Conservation (phyloP, 2,329 filamentous ascomycete species). For the Fusarium mangiferae region DNA sequence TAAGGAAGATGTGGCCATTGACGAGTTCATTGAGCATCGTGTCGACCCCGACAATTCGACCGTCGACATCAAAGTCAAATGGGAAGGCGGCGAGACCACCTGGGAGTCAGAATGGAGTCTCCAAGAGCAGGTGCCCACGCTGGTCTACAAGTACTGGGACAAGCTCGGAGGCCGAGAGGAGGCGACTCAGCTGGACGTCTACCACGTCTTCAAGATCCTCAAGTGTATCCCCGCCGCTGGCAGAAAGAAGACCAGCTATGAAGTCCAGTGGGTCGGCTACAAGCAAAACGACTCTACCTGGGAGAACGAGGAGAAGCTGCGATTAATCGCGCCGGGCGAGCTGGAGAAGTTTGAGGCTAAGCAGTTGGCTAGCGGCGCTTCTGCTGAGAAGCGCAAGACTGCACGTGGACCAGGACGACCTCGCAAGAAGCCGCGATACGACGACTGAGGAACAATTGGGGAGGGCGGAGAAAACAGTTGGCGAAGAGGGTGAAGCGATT, state of each 20-base stretch:
- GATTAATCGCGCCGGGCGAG: conserved; percentile 38
- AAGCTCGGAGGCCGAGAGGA: conserved; percentile 37
- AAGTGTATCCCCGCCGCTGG: conserved; percentile 32
- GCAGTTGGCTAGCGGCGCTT: conserved; percentile 20
- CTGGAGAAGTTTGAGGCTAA: conserved; percentile 42
- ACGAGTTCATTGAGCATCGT: conserved; percentile 34
- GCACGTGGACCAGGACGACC: conserved; percentile 39
- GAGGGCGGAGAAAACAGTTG: not conserved
- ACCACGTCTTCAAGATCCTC: conserved; percentile 43
- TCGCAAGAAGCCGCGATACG: conserved; percentile 36
- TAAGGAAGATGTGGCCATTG: conserved; percentile 38
- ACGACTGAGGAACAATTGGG: not conserved
- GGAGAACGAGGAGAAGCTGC: conserved; percentile 39
- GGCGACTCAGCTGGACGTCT: conserved; percentile 38
- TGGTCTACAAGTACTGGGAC: conserved; percentile 45
- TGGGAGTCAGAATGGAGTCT: conserved; percentile 45
- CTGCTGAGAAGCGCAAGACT: conserved; percentile 36
- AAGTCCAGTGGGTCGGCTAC: conserved; percentile 45
- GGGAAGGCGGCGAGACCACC: conserved; percentile 38
- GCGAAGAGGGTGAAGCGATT: not conserved
- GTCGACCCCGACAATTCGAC: conserved; percentile 38
- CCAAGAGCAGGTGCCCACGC: conserved; percentile 39
- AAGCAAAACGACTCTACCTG: conserved; percentile 36
- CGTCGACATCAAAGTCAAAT: conserved; percentile 40
- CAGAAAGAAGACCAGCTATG: conserved; percentile 36